These are phyloP conservation scores for Cotoneaster glaucophyllus DNA, from an alignment of 306 rosid species.

Conservation along the genomic window DNA sequence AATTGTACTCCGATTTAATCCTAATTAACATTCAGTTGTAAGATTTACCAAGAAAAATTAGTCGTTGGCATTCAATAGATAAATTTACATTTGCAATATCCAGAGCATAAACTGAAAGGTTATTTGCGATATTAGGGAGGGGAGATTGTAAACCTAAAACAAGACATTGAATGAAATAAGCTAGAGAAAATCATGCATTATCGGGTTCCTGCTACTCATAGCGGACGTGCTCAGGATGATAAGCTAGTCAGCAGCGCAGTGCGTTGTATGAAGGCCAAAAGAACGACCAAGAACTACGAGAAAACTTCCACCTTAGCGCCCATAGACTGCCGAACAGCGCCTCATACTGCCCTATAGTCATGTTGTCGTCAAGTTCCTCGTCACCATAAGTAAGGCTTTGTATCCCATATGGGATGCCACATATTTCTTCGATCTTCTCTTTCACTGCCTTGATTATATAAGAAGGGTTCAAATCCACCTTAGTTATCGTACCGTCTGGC, in stretches of 20 bases:
- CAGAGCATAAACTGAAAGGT: background rate
- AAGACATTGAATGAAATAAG: background rate
- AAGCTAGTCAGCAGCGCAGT: background rate
- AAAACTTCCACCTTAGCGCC: background rate
- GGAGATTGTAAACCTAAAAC: background rate
- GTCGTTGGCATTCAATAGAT: background rate
- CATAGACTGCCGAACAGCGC: background rate
- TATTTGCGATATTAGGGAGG: background rate
- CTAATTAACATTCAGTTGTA: background rate
- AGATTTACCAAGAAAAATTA: background rate
- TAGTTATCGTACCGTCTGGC: no score
- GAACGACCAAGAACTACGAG: background rate
- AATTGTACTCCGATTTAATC: background rate
- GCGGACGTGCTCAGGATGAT: background rate
- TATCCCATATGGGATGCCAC: no score
- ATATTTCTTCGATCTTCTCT: no score
- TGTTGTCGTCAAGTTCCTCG: no score
- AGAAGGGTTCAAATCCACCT: no score
- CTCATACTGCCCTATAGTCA: background rate
- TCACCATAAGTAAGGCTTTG: no score
- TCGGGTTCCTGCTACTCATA: background rate
- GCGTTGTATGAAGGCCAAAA: background rate
- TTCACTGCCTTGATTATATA: no score
- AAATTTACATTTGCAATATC: background rate
- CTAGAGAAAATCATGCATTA: background rate